Evolutionary conservation across 805 yeast species (phyloP), one percentile per base, ranked within the genome.

Genomic region (Starmerella geochares): DNA sequence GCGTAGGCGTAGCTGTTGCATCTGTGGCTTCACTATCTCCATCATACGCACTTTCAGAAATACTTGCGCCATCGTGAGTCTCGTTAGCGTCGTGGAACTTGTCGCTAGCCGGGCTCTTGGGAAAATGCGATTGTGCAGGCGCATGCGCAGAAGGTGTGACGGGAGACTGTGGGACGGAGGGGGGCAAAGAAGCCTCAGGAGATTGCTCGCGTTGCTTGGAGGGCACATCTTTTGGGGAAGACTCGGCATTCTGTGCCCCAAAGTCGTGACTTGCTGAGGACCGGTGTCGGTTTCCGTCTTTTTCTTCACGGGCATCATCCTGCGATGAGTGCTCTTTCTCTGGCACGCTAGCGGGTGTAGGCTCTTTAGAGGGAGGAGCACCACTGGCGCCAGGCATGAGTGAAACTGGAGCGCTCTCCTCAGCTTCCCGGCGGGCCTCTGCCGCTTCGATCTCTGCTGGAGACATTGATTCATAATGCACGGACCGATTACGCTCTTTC

Each of bases 391-490:
- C 55, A n/a, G 53, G 48, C 48, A 54, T 53, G 6, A 38, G 20
- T 20, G 49, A 39, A 16, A 53, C 40, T 2, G 56, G 56, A 7
- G 46, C 52, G 27, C 54, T 46, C 38, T 53, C 52, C 47, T 54
- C 54, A 19, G 57, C 57, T 31, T 54, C 57, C n/a, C 53, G 37
- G 17, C 57, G 56, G 7, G 57, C 57, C 29, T 54, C 57, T 9
- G 56, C 56, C 1, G 56, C 56, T 31, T 54, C 57, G 32, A 53
- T 53, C 33, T 54, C 57, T 7, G 56, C 56, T 1, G 51, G 44
- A 10, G 52, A 49, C 56, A 53, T 54, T 3, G 57, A 49, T 27
- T 43, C 58, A 31, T 53, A 53, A 36, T 50, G 48, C 24, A 50
- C 46, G 29, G 52, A 46, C 35, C 47, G 23, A n/a, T 47, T 32